phyloP scores from a whole-genome alignment of 176 grass and related monocot genomes.

The Oropetium thomaeum region DNA sequence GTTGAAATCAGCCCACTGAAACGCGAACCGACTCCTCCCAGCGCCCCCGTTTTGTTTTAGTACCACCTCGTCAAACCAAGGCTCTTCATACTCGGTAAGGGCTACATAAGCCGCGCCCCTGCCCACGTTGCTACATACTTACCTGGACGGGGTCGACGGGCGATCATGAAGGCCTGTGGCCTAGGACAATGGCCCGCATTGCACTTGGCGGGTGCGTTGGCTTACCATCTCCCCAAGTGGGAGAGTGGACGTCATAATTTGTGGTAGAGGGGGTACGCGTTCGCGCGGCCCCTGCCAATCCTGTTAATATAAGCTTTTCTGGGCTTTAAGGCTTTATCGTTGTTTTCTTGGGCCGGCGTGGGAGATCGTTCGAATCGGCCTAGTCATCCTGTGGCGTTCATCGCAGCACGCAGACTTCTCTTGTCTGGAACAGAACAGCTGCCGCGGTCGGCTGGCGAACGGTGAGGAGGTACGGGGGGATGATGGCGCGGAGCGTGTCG shows the following conservation, averaged over 20 bases:
- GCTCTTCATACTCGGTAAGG: not conserved
- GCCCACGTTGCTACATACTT: slow-evolving; percentile 8
- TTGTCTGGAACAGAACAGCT: not conserved
- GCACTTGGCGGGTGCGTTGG: slow-evolving; percentile 28
- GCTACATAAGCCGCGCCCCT: not conserved
- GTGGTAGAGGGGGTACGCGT: slow-evolving; percentile 67
- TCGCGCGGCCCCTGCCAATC: slow-evolving; percentile 51
- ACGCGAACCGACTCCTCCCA: not conserved
- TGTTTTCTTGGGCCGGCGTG: too few species aligned
- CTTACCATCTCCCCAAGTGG: slow-evolving; percentile 37
- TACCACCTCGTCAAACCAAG: slow-evolving; percentile 1
- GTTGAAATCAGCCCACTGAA: not conserved
- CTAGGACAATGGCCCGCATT: slow-evolving; percentile 41
- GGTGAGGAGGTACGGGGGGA: not conserved
- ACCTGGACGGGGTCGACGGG: slow-evolving; percentile 37
- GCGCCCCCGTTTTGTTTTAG: not conserved
- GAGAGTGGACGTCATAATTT: slow-evolving; percentile 74
- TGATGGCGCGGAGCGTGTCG: slow-evolving; percentile 61
- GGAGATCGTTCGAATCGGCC: not conserved
- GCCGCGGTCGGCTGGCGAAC: not conserved
- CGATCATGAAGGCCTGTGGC: slow-evolving; percentile 19
- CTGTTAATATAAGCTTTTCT: not conserved
- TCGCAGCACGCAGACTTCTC: not conserved
- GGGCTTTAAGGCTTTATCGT: not conserved
- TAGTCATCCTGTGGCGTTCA: too few species aligned